Evolutionary conservation across 305 asterid genomes (phyloP), one percentile per base, ranked within the genome.

Genomic region (Coffea humblotiana): DNA sequence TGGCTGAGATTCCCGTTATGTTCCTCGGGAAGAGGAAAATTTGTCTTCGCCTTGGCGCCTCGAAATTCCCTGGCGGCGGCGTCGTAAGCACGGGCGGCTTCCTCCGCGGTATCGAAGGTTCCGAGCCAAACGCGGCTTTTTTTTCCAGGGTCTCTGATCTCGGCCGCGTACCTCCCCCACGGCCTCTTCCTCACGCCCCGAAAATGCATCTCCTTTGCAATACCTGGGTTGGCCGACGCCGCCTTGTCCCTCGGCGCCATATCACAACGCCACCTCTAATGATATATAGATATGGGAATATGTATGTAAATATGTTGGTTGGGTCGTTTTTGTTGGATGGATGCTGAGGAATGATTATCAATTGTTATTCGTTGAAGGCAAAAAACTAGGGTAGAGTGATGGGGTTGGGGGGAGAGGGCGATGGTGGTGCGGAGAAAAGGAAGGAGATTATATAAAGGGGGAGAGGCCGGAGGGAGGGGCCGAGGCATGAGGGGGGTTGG

Each of bases 91-190:
- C 71, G 79, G 6, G 89, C 90, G 2, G 90, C 90, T n/a, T 82
- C 87, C 83, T 79, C 87, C 54, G 90, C 89, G 45, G 89, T 87
- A 35, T 85, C 89, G 12, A 85, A 87, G 0, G 89, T 87, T 0
- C 90, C 90, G 6, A 87, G 83, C 90, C 90, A 87, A 35, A 87
- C 90, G 0, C 88, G 84, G 80, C 76, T 78, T 64, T 83, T 85
- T 67, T 83, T 85, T 8, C 75, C 66, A 0, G 90, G 90, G 83
- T 87, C 88, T 27, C 87, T 70, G 27, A 86, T 86, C 82, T 86
- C 89, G 13, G 89, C 89, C 9, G 89, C 89, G 12, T 87, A 87
- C 9, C 86, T 72, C 1, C 89, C 89, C 89, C 89, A 87, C 0
- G 88, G 89, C 80, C 89, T 80, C 58, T 83, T 87, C 76, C 90